Evolutionary conservation across 768 basidiomycete genomes (phyloP).

Genomic region (Dentipellis sp.): DNA sequence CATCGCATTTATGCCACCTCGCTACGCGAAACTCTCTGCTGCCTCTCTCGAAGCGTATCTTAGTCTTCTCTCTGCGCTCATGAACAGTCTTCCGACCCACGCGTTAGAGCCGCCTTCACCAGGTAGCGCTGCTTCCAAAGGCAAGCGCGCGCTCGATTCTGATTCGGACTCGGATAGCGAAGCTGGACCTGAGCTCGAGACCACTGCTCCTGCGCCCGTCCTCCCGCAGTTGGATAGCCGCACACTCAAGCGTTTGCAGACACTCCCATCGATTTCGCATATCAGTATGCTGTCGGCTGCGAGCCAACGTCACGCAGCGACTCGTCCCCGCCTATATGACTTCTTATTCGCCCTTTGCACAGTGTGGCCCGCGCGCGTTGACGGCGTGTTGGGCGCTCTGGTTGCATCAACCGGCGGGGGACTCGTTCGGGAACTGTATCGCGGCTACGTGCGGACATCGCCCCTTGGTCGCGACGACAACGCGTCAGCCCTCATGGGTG

Average conservation of each 20-base stretch:
- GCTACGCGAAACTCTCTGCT: conserved; percentile 41
- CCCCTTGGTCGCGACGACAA: conserved; percentile 52
- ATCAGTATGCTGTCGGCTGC: conserved; percentile 42
- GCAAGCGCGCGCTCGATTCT: conserved; percentile 3
- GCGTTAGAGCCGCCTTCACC: conserved; percentile 37
- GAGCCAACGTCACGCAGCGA: conserved; percentile 29
- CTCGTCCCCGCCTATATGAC: conserved; percentile 39
- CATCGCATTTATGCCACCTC: conserved; percentile 50
- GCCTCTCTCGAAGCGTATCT: conserved; percentile 45
- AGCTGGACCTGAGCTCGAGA: conserved; percentile 24
- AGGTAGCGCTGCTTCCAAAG: background rate
- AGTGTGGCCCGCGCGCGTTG: conserved; percentile 51
- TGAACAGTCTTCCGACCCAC: conserved; percentile 45
- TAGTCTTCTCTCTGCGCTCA: conserved; percentile 37
- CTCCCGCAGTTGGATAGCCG: conserved; percentile 44
- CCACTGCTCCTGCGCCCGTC: conserved; percentile 20
- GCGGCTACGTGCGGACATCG: conserved; percentile 52
- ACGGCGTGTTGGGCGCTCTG: conserved; percentile 47
- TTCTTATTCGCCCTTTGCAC: conserved; percentile 50
- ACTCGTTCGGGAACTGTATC: conserved; percentile 67
- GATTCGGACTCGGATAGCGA: conserved; percentile 19
- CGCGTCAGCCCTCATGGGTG: conserved; percentile 29
- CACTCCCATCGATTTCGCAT: conserved; percentile 44
- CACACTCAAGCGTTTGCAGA: conserved; percentile 56
- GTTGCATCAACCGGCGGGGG: conserved; percentile 46